Base-by-base conservation (phyloP, 495 filamentous ascomycete genomes). In the Xylaria venustula region DNA sequence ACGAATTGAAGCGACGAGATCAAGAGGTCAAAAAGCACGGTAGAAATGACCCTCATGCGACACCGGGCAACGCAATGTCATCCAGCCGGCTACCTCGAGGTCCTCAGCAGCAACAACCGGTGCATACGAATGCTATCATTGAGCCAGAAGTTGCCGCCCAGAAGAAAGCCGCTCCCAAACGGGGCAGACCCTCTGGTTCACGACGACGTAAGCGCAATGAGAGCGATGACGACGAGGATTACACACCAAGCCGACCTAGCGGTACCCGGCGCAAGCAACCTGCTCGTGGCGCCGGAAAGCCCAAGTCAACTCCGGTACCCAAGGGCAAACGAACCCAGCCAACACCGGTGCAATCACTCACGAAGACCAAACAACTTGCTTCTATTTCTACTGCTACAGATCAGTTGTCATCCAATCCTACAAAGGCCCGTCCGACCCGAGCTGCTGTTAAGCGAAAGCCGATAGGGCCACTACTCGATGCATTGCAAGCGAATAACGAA, bases 141-240 rank as follows among this genome's bases (percentile, higher is more conserved):
- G 8, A 1, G 30, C 30, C 19, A 23, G 49, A 23, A 2, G 2
- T 9, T 17, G 11, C 30, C 8, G 19, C 15, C 1, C 3, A 41
- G 11, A 3, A 41, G 2, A 28, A 54, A 34, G 23, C n/a, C 36
- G 8, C 12, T 28, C 36, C 7, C 51, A 19, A 22, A 28, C 36
- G 34, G 6, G 20, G 23, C 23, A 26, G 20, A 4, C 2, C 22
- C 15, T 2, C 22, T 17, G 7, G 36, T 0, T 15, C n/a, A 25
- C 17, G 14, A 20, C 40, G 40, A 45, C 40, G 37, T 3, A 55
- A 44, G 26, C 25, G 53, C 26, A 17, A 14, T 3, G 40, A 28
- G 14, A 25, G 15, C 40, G 40, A 55, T 20, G 53, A 42, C 25
- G 51, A 55, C 40, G 53, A 55, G 9, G 53, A 45, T 1, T 55